phyloP scores from a whole-genome alignment of 441 rosid genomes.

The Pelargonium myrrhifolium region DNA sequence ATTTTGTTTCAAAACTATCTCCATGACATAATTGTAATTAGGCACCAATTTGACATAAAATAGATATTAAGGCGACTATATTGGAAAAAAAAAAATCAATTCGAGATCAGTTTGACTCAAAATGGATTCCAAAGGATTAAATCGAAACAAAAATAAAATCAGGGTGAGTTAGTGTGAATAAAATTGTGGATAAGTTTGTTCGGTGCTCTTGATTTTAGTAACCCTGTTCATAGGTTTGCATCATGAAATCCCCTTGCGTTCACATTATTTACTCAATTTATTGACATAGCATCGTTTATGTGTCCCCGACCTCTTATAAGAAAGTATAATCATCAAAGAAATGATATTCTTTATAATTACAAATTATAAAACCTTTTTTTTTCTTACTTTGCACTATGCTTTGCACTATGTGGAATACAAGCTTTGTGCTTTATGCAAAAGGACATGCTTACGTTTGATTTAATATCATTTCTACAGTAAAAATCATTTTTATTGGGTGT shows the following conservation, averaged over 20 bases:
- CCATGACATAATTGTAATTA: too few relatives aligned
- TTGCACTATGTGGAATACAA: not conserved
- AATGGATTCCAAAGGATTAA: too few relatives aligned
- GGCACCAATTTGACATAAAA: too few relatives aligned
- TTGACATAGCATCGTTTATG: not conserved
- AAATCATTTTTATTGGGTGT: not conserved
- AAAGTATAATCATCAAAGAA: not conserved
- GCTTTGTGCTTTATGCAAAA: not conserved
- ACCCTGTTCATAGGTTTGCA: not conserved
- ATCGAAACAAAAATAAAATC: too few relatives aligned
- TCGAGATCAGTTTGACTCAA: too few relatives aligned
- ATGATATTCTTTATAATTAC: not conserved
- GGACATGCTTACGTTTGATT: not conserved
- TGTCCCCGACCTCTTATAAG: not conserved
- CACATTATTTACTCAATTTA: not conserved
- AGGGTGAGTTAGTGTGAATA: too few relatives aligned
- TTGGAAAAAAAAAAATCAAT: too few relatives aligned
- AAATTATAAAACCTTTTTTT: not conserved
- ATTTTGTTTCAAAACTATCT: too few relatives aligned
- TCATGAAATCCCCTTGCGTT: not conserved
- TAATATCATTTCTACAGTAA: not conserved
- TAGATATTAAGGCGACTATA: too few relatives aligned
- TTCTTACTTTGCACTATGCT: too few relatives aligned
- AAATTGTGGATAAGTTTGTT: not conserved
- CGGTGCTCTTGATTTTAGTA: not conserved